Conservation (phyloP, 1,139 yeast species). For the Meyerozyma sp. region DNA sequence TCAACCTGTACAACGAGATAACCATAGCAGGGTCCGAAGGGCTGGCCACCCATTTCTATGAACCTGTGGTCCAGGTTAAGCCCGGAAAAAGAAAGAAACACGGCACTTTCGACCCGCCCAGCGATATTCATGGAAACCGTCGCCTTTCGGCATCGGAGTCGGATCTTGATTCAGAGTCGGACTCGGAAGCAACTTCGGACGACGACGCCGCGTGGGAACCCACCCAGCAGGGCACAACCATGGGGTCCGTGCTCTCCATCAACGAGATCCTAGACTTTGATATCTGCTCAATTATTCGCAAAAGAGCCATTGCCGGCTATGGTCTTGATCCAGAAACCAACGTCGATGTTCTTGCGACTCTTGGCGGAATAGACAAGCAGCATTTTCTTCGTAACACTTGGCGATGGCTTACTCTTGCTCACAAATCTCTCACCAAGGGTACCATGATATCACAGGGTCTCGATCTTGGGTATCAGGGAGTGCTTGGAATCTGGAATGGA, state of each 20-base stretch:
- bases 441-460: conserved; percentile 62
- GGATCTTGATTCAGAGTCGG: conserved; percentile 19
- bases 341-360: conserved; percentile 51
- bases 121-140: neutral
- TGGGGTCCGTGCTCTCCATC: conserved; percentile 2
- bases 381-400: conserved; percentile 70
- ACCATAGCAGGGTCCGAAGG: conserved; percentile 65
- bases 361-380: conserved; percentile 51
- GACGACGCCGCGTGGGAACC: conserved; percentile 17
- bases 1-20: conserved; percentile 70
- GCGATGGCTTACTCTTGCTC: conserved; percentile 82
- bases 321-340: conserved; percentile 67
- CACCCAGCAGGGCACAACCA: neutral
- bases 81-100: neutral
- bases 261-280: conserved; percentile 49
- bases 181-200: conserved; percentile 27
- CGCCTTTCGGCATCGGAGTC: conserved; percentile 8
- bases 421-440: conserved; percentile 61
- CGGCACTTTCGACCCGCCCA: neutral
- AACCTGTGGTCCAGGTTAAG: neutral
- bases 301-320: conserved; percentile 69
- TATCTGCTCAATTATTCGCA: conserved; percentile 60
- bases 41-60: conserved; percentile 31
- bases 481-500: conserved; percentile 87
- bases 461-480: conserved; percentile 86